A percentile compares a stretch with the other conserved stretches of the same genome.
Evolutionary conservation across 345 rosid species (phyloP).

Genomic region (Hibiscus mutabilis): DNA sequence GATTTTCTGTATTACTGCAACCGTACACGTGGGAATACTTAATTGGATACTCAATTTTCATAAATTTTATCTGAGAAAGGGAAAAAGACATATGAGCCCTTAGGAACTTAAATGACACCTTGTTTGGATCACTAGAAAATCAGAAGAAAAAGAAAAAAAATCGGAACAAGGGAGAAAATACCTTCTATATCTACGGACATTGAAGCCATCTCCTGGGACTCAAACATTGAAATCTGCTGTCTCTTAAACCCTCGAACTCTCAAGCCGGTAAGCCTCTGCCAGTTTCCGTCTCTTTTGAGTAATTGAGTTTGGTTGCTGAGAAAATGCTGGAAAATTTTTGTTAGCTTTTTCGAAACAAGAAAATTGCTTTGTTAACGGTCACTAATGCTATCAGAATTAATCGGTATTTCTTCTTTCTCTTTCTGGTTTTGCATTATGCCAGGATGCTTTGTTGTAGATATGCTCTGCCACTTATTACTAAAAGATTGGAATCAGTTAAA

Average conservation of each 20-base stretch:
- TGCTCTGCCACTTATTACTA: slow-evolving; percentile 40
- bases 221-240: neutral
- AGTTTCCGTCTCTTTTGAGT: neutral
- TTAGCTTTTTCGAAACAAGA: neutral
- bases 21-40: neutral
- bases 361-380: neutral
- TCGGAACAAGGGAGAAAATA: neutral
- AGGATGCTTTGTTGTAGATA: slow-evolving; percentile 30
- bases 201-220: neutral
- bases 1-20: neutral
- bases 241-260: neutral
- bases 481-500: slow-evolving; percentile 30
- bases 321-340: neutral
- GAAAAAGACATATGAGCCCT: slow-evolving; percentile 2
- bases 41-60: neutral
- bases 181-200: neutral
- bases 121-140: neutral
- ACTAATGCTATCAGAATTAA: neutral
- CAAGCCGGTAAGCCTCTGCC: neutral
- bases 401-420: neutral
- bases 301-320: slow-evolving; percentile 3
- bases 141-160: neutral
- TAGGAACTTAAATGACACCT: neutral
- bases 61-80: neutral
- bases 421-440: neutral